Percentiles rank a stretch among this genome's conserved stretches.
These are phyloP conservation scores for Globisporangium viniferum DNA, from an alignment of 352 stramenopile species.

Conservation along the genomic window DNA sequence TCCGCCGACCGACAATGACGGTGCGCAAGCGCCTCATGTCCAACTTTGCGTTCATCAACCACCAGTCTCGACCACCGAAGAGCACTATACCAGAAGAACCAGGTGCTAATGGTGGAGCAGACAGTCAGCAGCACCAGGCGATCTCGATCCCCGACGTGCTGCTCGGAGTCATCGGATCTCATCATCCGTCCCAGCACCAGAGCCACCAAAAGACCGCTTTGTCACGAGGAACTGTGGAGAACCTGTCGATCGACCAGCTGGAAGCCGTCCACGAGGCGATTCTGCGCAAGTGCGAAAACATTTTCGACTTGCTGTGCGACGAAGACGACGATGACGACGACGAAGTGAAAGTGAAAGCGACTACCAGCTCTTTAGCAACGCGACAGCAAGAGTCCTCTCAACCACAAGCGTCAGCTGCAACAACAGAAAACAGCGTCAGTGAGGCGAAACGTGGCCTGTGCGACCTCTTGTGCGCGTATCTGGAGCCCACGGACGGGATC, in stretches of 20 bases:
- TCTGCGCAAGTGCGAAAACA: constrained; percentile 43
- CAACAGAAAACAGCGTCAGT: not conserved
- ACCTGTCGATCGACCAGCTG: constrained; percentile 19
- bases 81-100: not conserved
- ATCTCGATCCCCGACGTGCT: constrained; percentile 51
- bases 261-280: constrained; percentile 24
- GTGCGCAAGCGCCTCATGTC: constrained; percentile 12
- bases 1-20: constrained; percentile 4
- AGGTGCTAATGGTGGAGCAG: not conserved
- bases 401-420: not conserved
- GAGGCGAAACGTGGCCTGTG: constrained; percentile 32
- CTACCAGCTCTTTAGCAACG: not conserved
- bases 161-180: constrained; percentile 28
- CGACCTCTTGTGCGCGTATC: constrained; percentile 41
- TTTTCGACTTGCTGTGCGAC: constrained; percentile 63
- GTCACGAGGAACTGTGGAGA: not conserved
- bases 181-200: constrained; percentile 13
- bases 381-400: not conserved
- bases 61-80: not conserved
- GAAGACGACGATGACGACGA: constrained; percentile 34
- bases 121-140: not conserved
- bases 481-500: constrained; percentile 42
- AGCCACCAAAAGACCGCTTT: constrained; percentile 11
- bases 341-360: not conserved
- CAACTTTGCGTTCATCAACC: constrained; percentile 13